Evolutionary conservation across 2,329 filamentous ascomycete genomes (phyloP).

Genomic region (Fusarium pininemorale): DNA sequence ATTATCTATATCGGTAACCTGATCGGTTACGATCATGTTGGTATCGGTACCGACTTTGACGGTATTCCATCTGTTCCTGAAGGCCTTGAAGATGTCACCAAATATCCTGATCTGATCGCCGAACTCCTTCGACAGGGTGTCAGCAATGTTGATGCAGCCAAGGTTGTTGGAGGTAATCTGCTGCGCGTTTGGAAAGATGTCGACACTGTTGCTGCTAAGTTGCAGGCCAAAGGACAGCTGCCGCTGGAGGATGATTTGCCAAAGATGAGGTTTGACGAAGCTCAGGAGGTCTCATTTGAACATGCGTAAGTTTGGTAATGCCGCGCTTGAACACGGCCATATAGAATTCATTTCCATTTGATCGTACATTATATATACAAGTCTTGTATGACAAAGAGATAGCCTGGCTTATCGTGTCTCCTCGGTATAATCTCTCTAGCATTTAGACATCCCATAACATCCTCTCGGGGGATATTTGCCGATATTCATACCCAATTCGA

Average conservation of each 20-base stretch:
- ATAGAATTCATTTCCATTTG: slow-evolving; percentile 27
- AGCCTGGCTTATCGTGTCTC: not conserved
- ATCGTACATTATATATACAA: slow-evolving; percentile 46
- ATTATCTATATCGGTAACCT: slow-evolving; percentile 82
- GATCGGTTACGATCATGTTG: slow-evolving; percentile 89
- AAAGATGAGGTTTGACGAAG: slow-evolving; percentile 20
- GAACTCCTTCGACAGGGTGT: slow-evolving; percentile 79
- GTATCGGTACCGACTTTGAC: slow-evolving; percentile 90
- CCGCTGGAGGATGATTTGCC: slow-evolving; percentile 62
- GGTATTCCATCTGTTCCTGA: slow-evolving; percentile 73
- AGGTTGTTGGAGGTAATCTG: slow-evolving; percentile 82
- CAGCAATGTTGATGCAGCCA: slow-evolving; percentile 75
- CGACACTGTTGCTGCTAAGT: slow-evolving; percentile 72
- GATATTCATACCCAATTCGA: not conserved
- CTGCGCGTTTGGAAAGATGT: slow-evolving; percentile 85
- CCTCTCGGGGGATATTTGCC: not conserved
- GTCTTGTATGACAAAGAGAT: slow-evolving; percentile 43
- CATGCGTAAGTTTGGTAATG: not conserved
- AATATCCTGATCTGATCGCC: slow-evolving; percentile 80
- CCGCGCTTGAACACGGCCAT: slow-evolving; percentile 4
- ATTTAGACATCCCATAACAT: not conserved
- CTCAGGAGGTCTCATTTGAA: not conserved
- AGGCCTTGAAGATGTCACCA: slow-evolving; percentile 86
- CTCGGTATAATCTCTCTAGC: not conserved
- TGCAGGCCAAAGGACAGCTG: slow-evolving; percentile 68